These are phyloP conservation scores for Lepiota brunneoincarnata DNA, from an alignment of 768 basidiomycete species.

Conservation along the genomic window DNA sequence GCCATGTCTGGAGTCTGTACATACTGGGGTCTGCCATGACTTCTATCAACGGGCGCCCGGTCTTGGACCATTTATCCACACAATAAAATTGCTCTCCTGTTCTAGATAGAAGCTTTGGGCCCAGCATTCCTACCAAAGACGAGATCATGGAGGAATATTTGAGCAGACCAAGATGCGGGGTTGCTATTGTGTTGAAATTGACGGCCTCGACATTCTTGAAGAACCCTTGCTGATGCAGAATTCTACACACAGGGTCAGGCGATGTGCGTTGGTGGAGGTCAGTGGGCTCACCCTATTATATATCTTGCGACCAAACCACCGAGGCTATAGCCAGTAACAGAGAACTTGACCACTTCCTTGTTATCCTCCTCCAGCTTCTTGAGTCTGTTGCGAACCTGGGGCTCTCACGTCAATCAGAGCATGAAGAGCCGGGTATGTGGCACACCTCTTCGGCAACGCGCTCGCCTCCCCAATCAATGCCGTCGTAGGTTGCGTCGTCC, in stretches of 20 bases:
- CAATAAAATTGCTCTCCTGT: conserved; percentile 81
- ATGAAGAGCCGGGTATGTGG: background rate
- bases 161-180: conserved; percentile 79
- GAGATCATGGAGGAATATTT: conserved; percentile 61
- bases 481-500: conserved; percentile 73
- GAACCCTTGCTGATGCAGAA: conserved; percentile 65
- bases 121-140: conserved; percentile 49
- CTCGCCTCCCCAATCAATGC: conserved; percentile 83
- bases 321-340: conserved; percentile 73
- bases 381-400: conserved; percentile 56
- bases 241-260: conserved; percentile 31
- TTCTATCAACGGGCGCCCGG: conserved; percentile 65
- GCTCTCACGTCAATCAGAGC: background rate
- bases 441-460: conserved; percentile 76
- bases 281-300: conserved; percentile 56
- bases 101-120: conserved; percentile 67
- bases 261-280: background rate
- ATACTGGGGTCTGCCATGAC: conserved; percentile 79
- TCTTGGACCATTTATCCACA: conserved; percentile 68
- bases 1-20: conserved; percentile 11
- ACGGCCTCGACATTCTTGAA: conserved; percentile 69
- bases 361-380: conserved; percentile 49
- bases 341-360: conserved; percentile 63
- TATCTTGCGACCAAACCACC: conserved; percentile 85
- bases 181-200: conserved; percentile 83